These are phyloP conservation scores for Canariomyces notabilis DNA, from an alignment of 2,329 filamentous ascomycete species.

Conservation along the genomic window DNA sequence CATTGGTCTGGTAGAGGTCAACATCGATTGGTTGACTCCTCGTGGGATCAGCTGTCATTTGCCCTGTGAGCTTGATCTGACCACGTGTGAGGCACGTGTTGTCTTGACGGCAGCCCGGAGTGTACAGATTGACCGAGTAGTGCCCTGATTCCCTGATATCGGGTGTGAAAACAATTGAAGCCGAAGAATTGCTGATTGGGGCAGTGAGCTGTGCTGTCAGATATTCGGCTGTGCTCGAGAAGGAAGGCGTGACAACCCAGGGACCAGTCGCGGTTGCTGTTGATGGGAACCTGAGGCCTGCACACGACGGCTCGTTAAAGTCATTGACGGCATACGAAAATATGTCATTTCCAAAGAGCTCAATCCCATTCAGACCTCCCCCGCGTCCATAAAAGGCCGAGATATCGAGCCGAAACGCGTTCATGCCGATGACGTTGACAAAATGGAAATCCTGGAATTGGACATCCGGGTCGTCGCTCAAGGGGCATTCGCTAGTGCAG, in stretches of 20 bases:
- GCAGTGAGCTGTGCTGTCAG: constrained; percentile 61
- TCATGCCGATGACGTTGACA: constrained; percentile 84
- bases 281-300: constrained; percentile 58
- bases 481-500: constrained; percentile 81
- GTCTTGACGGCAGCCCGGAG: constrained; percentile 82
- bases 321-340: constrained; percentile 77
- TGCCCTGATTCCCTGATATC: constrained; percentile 85
- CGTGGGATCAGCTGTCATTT: constrained; percentile 51
- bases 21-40: constrained; percentile 47
- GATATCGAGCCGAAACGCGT: constrained; percentile 77
- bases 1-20: constrained; percentile 81
- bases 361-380: constrained; percentile 78
- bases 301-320: constrained; percentile 86
- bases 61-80: constrained; percentile 73
- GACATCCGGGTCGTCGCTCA: constrained; percentile 63
- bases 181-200: constrained; percentile 51
- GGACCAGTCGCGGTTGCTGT: constrained; percentile 64
- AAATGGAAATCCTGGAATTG: constrained; percentile 87
- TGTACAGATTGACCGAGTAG: constrained; percentile 87
- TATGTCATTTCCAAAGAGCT: constrained; percentile 82
- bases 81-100: constrained; percentile 71
- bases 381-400: constrained; percentile 82
- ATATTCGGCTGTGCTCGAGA: constrained; percentile 69
- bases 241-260: constrained; percentile 66
- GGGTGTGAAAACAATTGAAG: constrained; percentile 72